Evolutionary conservation across 371 early-diverging fungal species (phyloP), one percentile per base, ranked within the genome.

Genomic region (Rhizopus delemar): DNA sequence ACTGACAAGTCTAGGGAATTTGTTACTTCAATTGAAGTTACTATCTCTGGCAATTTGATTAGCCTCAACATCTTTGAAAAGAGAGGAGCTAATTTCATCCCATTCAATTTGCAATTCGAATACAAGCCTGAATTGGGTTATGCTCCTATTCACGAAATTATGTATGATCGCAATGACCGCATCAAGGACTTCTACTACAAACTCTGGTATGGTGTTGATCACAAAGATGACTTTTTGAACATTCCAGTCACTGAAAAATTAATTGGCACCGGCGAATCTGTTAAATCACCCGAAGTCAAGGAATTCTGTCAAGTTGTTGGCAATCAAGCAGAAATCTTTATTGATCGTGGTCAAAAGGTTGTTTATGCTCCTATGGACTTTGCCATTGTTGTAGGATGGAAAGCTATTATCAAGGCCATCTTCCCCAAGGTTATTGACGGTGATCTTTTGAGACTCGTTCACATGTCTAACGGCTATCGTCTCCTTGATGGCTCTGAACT

Each of bases 401-500:
- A 89, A 71, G 88, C 95, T 29, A 89, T 96, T 60, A 91, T 94
- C 74, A 90, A 92, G 81, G 92, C 95, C 39, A 92, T 96, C 63
- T 87, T 95, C 87, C 94, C 96, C 65, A 92, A 92, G 82, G 88
- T 91, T 41, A 92, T 96, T 64, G 93, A 95, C 71, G 96, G 95
- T 55, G 95, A 97, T 71, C 82, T 97, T 46, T 80, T 96, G 69
- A 86, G 89, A 61, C 82, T 97, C 31, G 96, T 97, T 49, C 97
- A 97, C 73, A 83, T 97, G 59, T 89, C 90, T 68, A 97, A 97
- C 82, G 92, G 93, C 35, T 96, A 94, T 89, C 87, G 91, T 63
- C 84, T 93, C 68, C 75, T 95, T 46, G 91, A 91, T 43, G 83
- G 86, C 29, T 85, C 86, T 46, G 87, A 87, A 64, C 84, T 89